Base-by-base conservation (phyloP, 2,329 filamentous ascomycete genomes). In the Alternaria gansuensis region DNA sequence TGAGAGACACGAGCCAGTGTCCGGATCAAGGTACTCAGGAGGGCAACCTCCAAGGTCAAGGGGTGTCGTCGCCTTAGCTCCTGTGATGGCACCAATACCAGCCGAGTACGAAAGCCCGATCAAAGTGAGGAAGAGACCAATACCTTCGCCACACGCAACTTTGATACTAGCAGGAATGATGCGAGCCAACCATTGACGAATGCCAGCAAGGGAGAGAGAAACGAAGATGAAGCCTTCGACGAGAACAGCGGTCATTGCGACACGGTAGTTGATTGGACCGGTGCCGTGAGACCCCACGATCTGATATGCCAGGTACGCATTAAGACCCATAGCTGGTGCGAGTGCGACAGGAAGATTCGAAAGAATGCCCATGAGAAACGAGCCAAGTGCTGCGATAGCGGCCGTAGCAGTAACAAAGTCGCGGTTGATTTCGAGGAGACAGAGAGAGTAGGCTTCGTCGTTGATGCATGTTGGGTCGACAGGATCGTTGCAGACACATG, bases 211-310 rank as follows among this genome's bases (percentile, higher is more conserved):
- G 2, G 92, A 92, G 29, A 96, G 83, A 2, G 81, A 90, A 51
- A 95, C 86, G 79, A 96, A 96, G 59, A 96, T 88, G 77, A 91
- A 90, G 28, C 92, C 92, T 77, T 96, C 92, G 10, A 95, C 89
- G 72, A 96, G 96, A 63, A 95, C 92, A 50, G 92, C 92, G 3
- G 92, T 95, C 48, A 96, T 81, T 17, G 92, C 92, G 29, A 93
- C 83, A 46, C 84, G 78, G 75, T 92, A 96, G 46, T 75, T 73
- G 54, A 72, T 70, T 0, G 91, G 87, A 8, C 91, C 91, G n/a
- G 82, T 84, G 40, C 92, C 92, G 72, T 93, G 88, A 68, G 82
- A 87, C 1, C 92, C 92, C 57, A 96, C 92, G 33, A 92, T 89
- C 2, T 87, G 90, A 73, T 90, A 96, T 17, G 92, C 85, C 71